Evolutionary conservation across 139 green algal species (phyloP).

Genomic region (Chlorella sp.): DNA sequence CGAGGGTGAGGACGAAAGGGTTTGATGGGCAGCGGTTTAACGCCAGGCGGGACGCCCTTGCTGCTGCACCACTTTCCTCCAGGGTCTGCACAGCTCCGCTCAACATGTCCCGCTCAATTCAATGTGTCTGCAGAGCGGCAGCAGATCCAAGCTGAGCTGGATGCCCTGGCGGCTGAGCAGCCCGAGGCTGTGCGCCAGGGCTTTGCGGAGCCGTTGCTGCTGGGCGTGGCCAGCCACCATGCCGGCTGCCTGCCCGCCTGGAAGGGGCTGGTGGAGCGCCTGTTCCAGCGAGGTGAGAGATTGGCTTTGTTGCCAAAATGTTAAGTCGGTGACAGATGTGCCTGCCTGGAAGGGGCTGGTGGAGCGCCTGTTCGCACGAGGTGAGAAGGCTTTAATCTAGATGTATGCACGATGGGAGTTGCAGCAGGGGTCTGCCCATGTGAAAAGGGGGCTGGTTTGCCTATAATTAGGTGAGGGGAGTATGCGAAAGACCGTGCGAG

Average conservation of each 20-base stretch:
- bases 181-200: constrained; percentile 79
- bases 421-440: no score
- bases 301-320: no score
- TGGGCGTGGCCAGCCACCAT: constrained; percentile 89
- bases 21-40: not conserved
- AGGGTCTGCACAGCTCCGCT: not conserved
- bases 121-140: constrained; percentile 45
- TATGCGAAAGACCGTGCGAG: no score
- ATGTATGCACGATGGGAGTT: no score
- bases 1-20: constrained; percentile 12
- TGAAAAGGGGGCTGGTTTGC: no score
- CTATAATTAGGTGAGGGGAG: no score
- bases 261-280: constrained; percentile 89
- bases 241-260: constrained; percentile 92
- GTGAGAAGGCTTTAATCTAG: constrained; percentile 18
- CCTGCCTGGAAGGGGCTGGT: constrained; percentile 92
- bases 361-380: constrained; percentile 88
- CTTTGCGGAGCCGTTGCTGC: constrained; percentile 67
- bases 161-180: constrained; percentile 61
- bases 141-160: constrained; percentile 65
- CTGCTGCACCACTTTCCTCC: not conserved
- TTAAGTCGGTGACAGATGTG: no score
- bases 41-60: not conserved
- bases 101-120: not conserved
- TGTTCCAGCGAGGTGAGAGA: constrained; percentile 81